Percentiles rank a stretch among this genome's conserved stretches.
phyloP scores from a whole-genome alignment of 176 grass and related monocot genomes.

The Lolium rigidum region DNA sequence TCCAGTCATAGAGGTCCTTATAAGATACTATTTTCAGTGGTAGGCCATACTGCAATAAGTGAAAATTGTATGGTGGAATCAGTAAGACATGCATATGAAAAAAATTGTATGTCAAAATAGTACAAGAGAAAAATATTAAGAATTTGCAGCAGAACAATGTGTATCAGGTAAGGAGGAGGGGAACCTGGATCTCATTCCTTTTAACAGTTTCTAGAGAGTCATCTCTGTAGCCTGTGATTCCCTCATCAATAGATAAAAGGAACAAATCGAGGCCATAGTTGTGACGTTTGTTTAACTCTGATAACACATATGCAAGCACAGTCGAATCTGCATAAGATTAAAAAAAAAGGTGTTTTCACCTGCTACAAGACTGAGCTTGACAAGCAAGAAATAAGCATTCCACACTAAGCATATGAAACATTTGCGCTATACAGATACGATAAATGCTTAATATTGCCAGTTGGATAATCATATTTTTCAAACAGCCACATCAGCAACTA shows the following conservation, averaged over 20 bases:
- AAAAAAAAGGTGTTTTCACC: constrained; percentile 19
- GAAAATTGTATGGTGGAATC: constrained; percentile 21
- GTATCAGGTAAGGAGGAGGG: not conserved
- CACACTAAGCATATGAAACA: not conserved
- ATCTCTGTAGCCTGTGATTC: constrained; percentile 95
- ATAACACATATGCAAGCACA: constrained; percentile 89
- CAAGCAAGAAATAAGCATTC: constrained; percentile 38
- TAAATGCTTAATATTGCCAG: not conserved
- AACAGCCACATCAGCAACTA: not conserved
- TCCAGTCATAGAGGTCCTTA: constrained; percentile 96
- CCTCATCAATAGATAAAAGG: constrained; percentile 95
- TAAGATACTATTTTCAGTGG: constrained; percentile 96
- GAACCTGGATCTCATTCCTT: constrained; percentile 98
- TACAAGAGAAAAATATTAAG: not conserved
- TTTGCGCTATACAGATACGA: not conserved
- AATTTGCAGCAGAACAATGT: constrained; percentile 29
- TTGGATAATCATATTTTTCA: not conserved
- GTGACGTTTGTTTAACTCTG: constrained; percentile 72
- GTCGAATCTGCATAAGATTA: constrained; percentile 84
- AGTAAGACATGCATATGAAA: not conserved
- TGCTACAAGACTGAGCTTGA: constrained; percentile 16
- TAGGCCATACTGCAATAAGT: constrained; percentile 73
- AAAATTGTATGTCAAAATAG: not conserved
- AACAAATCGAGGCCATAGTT: constrained; percentile 94
- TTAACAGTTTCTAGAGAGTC: constrained; percentile 98